Base-by-base conservation (phyloP, 2,329 filamentous ascomycete genomes). In the Hymenoscyphus fraxineus region DNA sequence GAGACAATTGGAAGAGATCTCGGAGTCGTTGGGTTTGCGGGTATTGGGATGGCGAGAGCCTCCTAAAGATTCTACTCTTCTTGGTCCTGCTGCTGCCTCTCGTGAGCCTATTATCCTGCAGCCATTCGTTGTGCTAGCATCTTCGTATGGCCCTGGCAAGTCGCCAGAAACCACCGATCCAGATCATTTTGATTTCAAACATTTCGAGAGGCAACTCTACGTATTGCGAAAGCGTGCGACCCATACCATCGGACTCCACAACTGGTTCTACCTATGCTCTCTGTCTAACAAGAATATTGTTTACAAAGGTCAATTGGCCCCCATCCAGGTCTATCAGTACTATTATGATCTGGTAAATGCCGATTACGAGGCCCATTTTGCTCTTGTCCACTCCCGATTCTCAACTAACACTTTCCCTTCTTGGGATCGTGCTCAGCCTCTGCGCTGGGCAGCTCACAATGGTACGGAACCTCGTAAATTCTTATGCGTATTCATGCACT, bases 241-340 rank as follows among this genome's bases (percentile, higher is more conserved):
- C 58, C 93, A 97, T 81, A 90, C 92, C 73, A 95, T 97, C 76
- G 93, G 94, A 66, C 85, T 97, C 64, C 92, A 96, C 79, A 97
- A 97, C 79, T 98, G 94, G 94, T 98, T 98, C 83, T 98, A 98
- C 78, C 84, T 98, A 65, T 98, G 94, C 84, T 97, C 93, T 59
- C 81, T 98, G 71, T 95, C 78, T 58, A 97, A 97, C 87, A 93
- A 93, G 81, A 98, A 98, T 82, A 98, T 98, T 80, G 92, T 98
- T 66, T 98, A 98, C 85, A 98, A 98, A 85, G 94, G 94, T 69
- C 95, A 98, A 78, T 83, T 98, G 70, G 90, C 94, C 56, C 94
- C 94, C 31, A 87, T 94, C 38, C 94, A 98, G 82, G 94, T 98
- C 61, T 98, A 98, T 80, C 90, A 96, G 77, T 98, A 98, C 82